Evolutionary conservation across 129 eudicot genomes (phyloP).

Genomic region (Chrysanthemum makinoi): DNA sequence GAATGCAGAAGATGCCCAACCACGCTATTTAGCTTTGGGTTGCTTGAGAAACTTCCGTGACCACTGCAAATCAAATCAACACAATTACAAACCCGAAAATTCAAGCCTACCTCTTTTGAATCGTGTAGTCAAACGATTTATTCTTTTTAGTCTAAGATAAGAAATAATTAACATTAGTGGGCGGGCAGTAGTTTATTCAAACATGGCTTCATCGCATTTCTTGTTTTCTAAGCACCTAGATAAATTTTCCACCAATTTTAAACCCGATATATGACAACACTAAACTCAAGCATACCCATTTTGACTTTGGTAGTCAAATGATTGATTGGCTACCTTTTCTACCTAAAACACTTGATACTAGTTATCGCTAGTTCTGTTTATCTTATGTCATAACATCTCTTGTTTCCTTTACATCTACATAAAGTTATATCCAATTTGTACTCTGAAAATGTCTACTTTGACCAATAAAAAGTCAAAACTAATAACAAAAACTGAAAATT

Average conservation of each 20-base stretch:
- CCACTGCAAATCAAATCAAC: slow-evolving; percentile 39
- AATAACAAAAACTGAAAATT: slow-evolving; percentile 2
- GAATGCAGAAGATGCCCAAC: slow-evolving; percentile 74
- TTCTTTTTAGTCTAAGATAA: neutral
- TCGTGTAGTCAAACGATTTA: neutral
- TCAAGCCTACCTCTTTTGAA: slow-evolving; percentile 17
- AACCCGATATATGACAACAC: too few species aligned
- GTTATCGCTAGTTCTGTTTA: too few species aligned
- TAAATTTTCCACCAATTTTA: too few species aligned
- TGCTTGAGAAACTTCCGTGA: slow-evolving; percentile 58
- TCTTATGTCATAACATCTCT: too few species aligned
- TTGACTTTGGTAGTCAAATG: neutral
- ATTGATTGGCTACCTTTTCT: too few species aligned
- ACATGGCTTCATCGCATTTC: too few species aligned
- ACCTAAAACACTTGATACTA: too few species aligned
- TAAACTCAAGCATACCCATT: neutral
- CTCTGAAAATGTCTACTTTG: slow-evolving; percentile 2
- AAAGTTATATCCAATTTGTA: too few species aligned
- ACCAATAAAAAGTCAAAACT: slow-evolving; percentile 12
- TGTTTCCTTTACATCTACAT: too few species aligned
- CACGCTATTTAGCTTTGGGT: slow-evolving; percentile 55
- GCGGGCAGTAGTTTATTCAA: too few species aligned
- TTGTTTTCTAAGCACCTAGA: too few species aligned
- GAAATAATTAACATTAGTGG: too few species aligned
- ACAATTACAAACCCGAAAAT: slow-evolving; percentile 12